Conservation (phyloP, 305 asterid species). For the Plantago lanceolata region DNA sequence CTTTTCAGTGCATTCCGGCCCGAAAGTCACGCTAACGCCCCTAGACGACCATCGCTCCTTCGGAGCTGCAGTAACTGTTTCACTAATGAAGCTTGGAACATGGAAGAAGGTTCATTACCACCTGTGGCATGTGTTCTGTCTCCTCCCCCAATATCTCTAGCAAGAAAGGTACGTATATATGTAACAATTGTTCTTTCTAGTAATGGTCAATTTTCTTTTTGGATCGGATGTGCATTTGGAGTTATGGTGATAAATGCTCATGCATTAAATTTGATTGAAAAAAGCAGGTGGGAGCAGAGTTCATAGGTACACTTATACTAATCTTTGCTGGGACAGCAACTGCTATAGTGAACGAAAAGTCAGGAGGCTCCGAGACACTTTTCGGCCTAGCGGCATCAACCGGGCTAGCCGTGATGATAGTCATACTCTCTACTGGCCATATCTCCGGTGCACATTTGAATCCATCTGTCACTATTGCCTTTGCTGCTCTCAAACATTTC, state of each 20-base stretch:
- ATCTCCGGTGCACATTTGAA: constrained; percentile 92
- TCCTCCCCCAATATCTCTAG: constrained; percentile 67
- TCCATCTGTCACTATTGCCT: constrained; percentile 74
- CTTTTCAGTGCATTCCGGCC: constrained; percentile 50
- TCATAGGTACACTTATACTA: constrained; percentile 74
- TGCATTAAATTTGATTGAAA: not conserved
- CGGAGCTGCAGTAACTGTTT: constrained; percentile 49
- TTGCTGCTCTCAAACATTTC: constrained; percentile 74
- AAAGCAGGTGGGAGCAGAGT: constrained; percentile 88
- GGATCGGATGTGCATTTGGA: too few species aligned
- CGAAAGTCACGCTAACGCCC: constrained; percentile 26
- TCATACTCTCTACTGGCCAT: constrained; percentile 81
- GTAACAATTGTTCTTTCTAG: not conserved
- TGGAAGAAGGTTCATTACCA: constrained; percentile 64
- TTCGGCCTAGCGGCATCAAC: constrained; percentile 57
- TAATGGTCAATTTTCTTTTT: not conserved
- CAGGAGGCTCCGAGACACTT: constrained; percentile 62
- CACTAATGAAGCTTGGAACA: constrained; percentile 45
- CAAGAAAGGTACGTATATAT: constrained; percentile 50
- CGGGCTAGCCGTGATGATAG: constrained; percentile 78
- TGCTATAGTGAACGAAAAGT: constrained; percentile 67
- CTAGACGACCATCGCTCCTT: constrained; percentile 42
- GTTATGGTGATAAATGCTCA: too few species aligned
- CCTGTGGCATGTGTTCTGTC: constrained; percentile 57
- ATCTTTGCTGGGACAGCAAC: constrained; percentile 76